phyloP scores from a whole-genome alignment of 139 green algal species.

The Chlorella sp. region DNA sequence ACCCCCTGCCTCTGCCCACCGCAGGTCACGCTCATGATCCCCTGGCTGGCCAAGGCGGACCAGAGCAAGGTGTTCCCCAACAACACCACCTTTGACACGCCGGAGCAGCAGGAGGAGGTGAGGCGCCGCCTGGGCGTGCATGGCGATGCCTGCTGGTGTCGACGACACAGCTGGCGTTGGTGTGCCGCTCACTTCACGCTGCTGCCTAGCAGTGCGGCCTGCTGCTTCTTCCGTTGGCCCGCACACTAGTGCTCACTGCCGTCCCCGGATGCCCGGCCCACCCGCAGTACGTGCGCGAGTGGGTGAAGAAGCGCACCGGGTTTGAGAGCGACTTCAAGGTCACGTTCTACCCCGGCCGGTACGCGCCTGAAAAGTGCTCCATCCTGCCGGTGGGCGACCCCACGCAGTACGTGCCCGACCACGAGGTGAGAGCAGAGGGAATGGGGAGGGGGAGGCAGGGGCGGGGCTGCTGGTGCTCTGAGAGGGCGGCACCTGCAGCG shows the following conservation, averaged over 20 bases:
- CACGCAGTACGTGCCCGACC: conserved; percentile 91
- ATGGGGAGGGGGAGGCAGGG: too few species aligned
- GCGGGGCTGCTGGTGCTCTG: too few species aligned
- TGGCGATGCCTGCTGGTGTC: neutral
- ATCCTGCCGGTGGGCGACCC: conserved; percentile 98
- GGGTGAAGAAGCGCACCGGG: conserved; percentile 89
- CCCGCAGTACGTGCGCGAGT: conserved; percentile 87
- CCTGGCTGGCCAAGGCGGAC: conserved; percentile 90
- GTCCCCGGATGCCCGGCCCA: neutral
- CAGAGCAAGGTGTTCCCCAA: conserved; percentile 94
- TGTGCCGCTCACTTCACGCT: neutral
- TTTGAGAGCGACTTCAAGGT: conserved; percentile 93
- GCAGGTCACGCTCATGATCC: conserved; percentile 82
- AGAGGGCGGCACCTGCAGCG: too few species aligned
- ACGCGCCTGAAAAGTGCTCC: conserved; percentile 87
- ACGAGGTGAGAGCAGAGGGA: conserved; percentile 53
- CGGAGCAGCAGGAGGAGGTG: conserved; percentile 78
- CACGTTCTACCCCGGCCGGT: conserved; percentile 93
- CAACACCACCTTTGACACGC: conserved; percentile 86
- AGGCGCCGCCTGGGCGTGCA: neutral
- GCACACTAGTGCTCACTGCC: too few species aligned
- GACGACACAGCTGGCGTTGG: neutral
- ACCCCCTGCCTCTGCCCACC: neutral
- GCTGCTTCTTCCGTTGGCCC: too few species aligned
- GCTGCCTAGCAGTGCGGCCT: neutral